Conservation (phyloP, 768 basidiomycete species). For the Leccinum subgranulosum region DNA sequence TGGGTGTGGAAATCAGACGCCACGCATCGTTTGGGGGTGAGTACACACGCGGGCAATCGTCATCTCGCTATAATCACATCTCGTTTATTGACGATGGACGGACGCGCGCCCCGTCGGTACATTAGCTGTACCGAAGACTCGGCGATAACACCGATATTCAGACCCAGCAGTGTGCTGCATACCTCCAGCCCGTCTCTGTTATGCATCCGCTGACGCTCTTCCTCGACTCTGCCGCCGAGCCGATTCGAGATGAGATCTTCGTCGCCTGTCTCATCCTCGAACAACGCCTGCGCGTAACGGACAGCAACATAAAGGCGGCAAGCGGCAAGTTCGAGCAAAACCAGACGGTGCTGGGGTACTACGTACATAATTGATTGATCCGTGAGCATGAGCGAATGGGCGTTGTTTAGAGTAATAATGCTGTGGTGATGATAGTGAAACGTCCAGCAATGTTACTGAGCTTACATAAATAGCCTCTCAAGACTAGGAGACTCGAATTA, state of each 20-base stretch:
- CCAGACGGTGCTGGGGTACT: slow-evolving; percentile 3
- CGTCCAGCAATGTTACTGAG: neutral
- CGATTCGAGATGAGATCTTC: slow-evolving; percentile 12
- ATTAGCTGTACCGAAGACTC: slow-evolving; percentile 6
- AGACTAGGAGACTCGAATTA: neutral
- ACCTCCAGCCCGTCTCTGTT: slow-evolving; percentile 2
- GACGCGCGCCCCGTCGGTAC: neutral
- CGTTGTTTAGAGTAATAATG: neutral
- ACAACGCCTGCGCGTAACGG: slow-evolving; percentile 9
- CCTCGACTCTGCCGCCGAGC: slow-evolving; percentile 6
- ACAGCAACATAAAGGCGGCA: slow-evolving; percentile 7
- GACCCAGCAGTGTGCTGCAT: slow-evolving; percentile 5
- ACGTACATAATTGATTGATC: slow-evolving; percentile 1
- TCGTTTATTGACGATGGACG: neutral
- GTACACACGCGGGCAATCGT: neutral
- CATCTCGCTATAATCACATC: neutral
- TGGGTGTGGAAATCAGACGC: slow-evolving; percentile 15
- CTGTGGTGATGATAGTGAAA: neutral
- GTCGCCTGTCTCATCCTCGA: slow-evolving; percentile 14
- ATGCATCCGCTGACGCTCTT: slow-evolving; percentile 10
- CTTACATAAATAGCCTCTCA: neutral
- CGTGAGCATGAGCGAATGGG: neutral
- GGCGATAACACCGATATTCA: neutral
- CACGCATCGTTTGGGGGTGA: slow-evolving; percentile 8
- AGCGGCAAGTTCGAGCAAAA: slow-evolving; percentile 15